A percentile compares a stretch with the other conserved stretches of the same genome.
These are phyloP conservation scores for Aspergillus versicolor DNA, from an alignment of 2,329 filamentous ascomycete species.

Conservation along the genomic window DNA sequence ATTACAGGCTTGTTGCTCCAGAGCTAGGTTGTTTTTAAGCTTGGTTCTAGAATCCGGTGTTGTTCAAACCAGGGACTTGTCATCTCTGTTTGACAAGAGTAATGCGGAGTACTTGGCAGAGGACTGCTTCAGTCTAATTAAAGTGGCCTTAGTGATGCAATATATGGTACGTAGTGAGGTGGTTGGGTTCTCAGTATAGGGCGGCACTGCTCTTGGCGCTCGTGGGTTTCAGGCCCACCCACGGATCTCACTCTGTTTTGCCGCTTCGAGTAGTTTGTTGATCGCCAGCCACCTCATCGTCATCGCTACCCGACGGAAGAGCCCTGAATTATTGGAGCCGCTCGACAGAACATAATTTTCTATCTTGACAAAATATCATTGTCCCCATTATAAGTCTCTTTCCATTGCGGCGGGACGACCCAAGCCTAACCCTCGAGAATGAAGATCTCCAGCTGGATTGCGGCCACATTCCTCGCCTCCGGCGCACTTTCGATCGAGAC, in stretches of 20 bases:
- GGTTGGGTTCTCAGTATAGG: neutral
- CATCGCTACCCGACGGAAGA: constrained; percentile 11
- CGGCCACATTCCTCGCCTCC: constrained; percentile 31
- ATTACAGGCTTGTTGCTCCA: too few species aligned
- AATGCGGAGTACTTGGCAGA: too few species aligned
- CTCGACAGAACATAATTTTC: neutral
- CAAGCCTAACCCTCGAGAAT: constrained; percentile 27
- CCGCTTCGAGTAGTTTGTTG: constrained; percentile 38
- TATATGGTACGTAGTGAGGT: too few species aligned
- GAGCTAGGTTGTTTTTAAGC: neutral
- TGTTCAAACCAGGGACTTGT: too few species aligned
- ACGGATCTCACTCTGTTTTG: constrained; percentile 3
- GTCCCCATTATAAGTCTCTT: neutral
- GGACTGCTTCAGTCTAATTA: too few species aligned
- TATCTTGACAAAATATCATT: neutral
- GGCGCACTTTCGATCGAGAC: constrained; percentile 30
- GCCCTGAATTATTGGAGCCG: neutral
- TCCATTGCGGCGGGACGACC: constrained; percentile 11
- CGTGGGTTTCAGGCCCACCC: neutral
- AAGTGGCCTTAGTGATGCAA: too few species aligned
- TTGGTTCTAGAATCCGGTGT: too few species aligned
- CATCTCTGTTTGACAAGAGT: too few species aligned
- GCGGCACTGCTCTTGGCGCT: neutral
- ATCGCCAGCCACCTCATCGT: constrained; percentile 17
- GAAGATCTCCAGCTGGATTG: constrained; percentile 33